Base-by-base conservation (phyloP, 257 asterid species). In the Ilex asprella region DNA sequence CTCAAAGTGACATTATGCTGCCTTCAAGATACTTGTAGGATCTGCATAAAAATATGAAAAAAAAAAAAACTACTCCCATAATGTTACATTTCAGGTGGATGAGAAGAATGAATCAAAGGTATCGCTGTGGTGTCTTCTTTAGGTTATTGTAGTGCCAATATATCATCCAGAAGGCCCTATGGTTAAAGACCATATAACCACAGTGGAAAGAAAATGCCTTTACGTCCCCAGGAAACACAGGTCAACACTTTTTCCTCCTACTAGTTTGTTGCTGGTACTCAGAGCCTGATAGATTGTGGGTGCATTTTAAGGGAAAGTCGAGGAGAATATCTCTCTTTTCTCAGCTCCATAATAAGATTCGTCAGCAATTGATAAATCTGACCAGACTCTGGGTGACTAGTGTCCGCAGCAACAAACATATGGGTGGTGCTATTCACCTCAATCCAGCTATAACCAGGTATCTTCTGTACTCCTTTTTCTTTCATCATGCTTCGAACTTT, bases 381-480 rank as follows among this genome's bases (percentile, higher is more conserved):
- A 70, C 66, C 67, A 58, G 89, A 75, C 70, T 70, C 65, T 0
- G 87, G 95, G 67, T 92, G 99, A 74, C 59, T 65, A 56, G 78
- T 70, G 68, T 86, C 99, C 29, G 91, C 86, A 73, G 97, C 95
- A 13, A 64, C 81, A 79, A 92, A 89, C 76, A 79, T 76, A 73
- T 92, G 93, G 35, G 77, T 81, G 30, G 47, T 66, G 62, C 76
- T 82, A 63, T 89, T 73, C 47, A 83, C 78, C 75, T 89, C 89
- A 59, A 84, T 80, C 97, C 97, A 89, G 68, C 99, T 92, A 29
- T 71, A 81, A 56, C 97, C 99, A 1, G 93, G 82, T 46, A 86
- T 21, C 57, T 92, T 92, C 68, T 80, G 80, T 61, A 89, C 96
- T 49, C 97, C 86, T 65, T 91, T 72, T 55, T 80, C 95, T 68